Conservation (phyloP, 768 basidiomycete species). For the Phylloporus sp. region DNA sequence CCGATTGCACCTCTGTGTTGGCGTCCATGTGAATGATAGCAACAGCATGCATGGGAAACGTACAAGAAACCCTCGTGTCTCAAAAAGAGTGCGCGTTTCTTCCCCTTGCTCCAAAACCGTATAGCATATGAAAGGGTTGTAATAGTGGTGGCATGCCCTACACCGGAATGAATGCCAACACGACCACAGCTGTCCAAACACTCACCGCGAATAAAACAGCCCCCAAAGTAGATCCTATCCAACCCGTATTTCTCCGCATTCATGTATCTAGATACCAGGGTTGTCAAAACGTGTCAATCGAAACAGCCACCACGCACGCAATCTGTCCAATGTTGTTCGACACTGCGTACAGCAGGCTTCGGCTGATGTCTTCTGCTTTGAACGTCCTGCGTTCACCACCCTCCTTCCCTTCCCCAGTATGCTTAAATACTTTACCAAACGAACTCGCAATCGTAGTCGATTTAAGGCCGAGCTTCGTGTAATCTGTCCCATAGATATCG, state of each 20-base stretch:
- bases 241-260: constrained; percentile 98
- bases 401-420: constrained; percentile 46
- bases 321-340: constrained; percentile 99
- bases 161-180: constrained; percentile 8
- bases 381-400: constrained; percentile 61
- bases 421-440: constrained; percentile 97
- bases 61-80: constrained; percentile 97
- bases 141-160: constrained; percentile 95
- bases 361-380: constrained; percentile 88
- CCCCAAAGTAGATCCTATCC: constrained; percentile 97
- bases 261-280: constrained; percentile 58
- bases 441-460: constrained; percentile 97
- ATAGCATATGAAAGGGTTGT: constrained; percentile 98
- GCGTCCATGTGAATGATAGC: not conserved
- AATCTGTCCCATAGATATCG: constrained; percentile 99
- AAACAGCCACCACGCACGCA: constrained; percentile 63
- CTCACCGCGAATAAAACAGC: constrained; percentile 95
- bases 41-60: constrained; percentile 33
- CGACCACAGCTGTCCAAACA: constrained; percentile 4
- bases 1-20: constrained; percentile 78
- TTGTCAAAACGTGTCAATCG: constrained; percentile 11
- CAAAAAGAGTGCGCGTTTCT: constrained; percentile 92
- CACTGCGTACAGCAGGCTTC: constrained; percentile 90
- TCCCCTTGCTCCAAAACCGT: constrained; percentile 98
- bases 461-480: constrained; percentile 90